Base-by-base conservation (phyloP, 306 rosid species). In the Pachyrhizus erosus region DNA sequence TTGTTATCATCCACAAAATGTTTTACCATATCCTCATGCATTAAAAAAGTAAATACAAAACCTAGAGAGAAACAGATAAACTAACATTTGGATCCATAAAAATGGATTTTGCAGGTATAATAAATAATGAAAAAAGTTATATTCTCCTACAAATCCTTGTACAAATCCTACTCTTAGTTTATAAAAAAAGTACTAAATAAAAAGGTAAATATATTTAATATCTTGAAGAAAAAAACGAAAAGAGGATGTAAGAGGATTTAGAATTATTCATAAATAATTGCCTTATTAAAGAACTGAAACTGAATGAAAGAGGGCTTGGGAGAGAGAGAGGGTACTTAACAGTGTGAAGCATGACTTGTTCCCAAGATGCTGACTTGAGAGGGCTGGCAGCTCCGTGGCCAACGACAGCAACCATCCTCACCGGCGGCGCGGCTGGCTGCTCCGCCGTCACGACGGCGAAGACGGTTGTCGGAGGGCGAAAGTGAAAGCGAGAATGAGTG, bases 261-360 rank as follows among this genome's bases (percentile, higher is more conserved):
- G 54, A 48, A 15, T 48, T 15, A 48, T 48, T 5, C 1, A 15
- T 12, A 48, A 48, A n/a, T n/a, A n/a, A n/a, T n/a, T n/a, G n/a
- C n/a, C n/a, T n/a, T n/a, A n/a, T n/a, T n/a, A n/a, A n/a, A 48
- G 14, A 14, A 48, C 2, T 5, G 9, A 48, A 48, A 5, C 20
- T 48, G 7, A 46, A 48, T 14, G 54, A 15, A 48, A 48, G 20
- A 15, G 39, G 5, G 39, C 3, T 2, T 33, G 10, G 9, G 20
- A 23, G 3, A 54, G 26, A 3, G 18, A 54, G 21, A 45, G 79
- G 67, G 49, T 55, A 84, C 89, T 84, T 20, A 73, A 93, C 97
- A 9, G 98, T 88, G 79, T 94, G 98, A 70, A 91, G 92, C 93
- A 94, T 90, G 87, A 94, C 97, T 76, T 92, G 87, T 58, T 89